Evolutionary conservation across 768 basidiomycete species (phyloP).

Genomic region (Naganishia kalamii): DNA sequence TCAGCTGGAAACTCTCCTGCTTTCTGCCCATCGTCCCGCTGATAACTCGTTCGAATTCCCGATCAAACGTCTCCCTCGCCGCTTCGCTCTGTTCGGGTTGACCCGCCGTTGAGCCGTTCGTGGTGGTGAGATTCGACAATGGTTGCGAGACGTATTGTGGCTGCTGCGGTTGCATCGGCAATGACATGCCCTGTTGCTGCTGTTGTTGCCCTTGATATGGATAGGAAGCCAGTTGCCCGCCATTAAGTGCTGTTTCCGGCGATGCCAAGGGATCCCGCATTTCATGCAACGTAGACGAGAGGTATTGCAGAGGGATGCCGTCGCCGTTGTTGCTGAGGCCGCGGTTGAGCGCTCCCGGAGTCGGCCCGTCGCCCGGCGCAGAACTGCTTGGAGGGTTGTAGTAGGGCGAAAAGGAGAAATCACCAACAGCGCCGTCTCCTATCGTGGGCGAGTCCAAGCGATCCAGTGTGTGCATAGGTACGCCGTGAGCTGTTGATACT

Average conservation of each 20-base stretch:
- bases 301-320: conserved; percentile 2
- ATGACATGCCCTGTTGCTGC: not conserved
- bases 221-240: not conserved
- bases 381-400: not conserved
- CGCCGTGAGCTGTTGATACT: conserved; percentile 4
- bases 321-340: too few species aligned
- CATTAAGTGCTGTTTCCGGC: not conserved
- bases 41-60: not conserved
- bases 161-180: not conserved
- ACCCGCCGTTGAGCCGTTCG: not conserved
- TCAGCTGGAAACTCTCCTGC: conserved; percentile 34
- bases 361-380: not conserved
- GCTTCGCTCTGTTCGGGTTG: conserved; percentile 16
- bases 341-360: not conserved
- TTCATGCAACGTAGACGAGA: conserved; percentile 14
- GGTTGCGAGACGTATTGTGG: not conserved
- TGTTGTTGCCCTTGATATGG: not conserved
- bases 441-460: conserved; percentile 2
- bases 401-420: conserved; percentile 10
- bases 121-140: not conserved
- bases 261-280: conserved; percentile 9
- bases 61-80: conserved; percentile 24
- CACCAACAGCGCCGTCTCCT: not conserved
- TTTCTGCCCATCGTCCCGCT: conserved; percentile 15
- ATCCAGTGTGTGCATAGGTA: conserved; percentile 5